Evolutionary conservation across 1,284 basidiomycete species (phyloP).

Genomic region (Neotropicomus parvogracilis): DNA sequence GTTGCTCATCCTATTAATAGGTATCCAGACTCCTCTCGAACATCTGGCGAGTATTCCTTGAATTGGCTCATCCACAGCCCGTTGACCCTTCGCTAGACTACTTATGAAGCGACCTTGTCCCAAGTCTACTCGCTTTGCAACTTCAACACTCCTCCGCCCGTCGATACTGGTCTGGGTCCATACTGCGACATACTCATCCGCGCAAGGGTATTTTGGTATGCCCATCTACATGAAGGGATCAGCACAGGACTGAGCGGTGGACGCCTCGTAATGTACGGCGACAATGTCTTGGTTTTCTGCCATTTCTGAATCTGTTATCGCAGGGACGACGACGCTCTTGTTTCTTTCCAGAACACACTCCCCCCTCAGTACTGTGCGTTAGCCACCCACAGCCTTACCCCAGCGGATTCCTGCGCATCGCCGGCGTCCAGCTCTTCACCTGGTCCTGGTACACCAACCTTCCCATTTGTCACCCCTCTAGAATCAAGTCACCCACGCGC

Average conservation of each 20-base stretch:
- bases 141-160: constrained; percentile 40
- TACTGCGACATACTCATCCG: constrained; percentile 63
- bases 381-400: constrained; percentile 26
- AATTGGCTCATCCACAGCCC: background rate
- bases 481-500: constrained; percentile 34
- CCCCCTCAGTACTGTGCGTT: constrained; percentile 39
- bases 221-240: constrained; percentile 77
- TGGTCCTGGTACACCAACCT: constrained; percentile 33
- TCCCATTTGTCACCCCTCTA: constrained; percentile 31
- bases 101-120: constrained; percentile 59
- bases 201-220: constrained; percentile 82
- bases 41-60: constrained; percentile 38
- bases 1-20: constrained; percentile 29
- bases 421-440: constrained; percentile 26
- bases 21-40: constrained; percentile 49
- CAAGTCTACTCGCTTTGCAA: constrained; percentile 73
- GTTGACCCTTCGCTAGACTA: constrained; percentile 34
- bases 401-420: constrained; percentile 24
- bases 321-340: constrained; percentile 31
- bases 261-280: constrained; percentile 65
- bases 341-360: constrained; percentile 61
- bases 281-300: background rate
- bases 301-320: constrained; percentile 9
- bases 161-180: constrained; percentile 49
- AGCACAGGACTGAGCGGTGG: constrained; percentile 76